Evolutionary conservation across 2,329 filamentous ascomycete species (phyloP), one percentile per base, ranked within the genome.

Genomic region (Epichloe elymi): DNA sequence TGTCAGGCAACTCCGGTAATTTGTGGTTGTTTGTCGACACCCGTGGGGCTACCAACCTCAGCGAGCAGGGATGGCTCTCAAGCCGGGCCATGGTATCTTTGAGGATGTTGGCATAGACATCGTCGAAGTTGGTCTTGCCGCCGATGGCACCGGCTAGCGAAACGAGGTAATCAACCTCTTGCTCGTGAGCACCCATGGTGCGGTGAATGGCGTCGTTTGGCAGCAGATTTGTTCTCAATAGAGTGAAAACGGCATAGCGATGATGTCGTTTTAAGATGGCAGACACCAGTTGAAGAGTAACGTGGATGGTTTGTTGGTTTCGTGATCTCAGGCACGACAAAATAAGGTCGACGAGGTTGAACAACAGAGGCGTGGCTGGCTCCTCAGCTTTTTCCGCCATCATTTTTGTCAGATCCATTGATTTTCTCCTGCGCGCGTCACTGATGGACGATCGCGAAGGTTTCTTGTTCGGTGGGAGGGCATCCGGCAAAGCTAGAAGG

Each of bases 261-360:
- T 95, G 90, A 65, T 97, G 91, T 57, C 88, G 82, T 63, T 85
- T 84, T 52, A 97, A 73, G 56, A 98, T 87, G 11, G 88, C 83
- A 3, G 88, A 91, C 15, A 95, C 78, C 6, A 98, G 75, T 58
- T 91, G 89, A 44, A 98, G 73, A 0, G 91, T 95, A 11, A 94
- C 88, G 56, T 88, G 82, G 15, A 95, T 85, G 1, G 93, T 97
- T 63, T 96, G 90, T 49, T 86, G 79, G 60, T 93, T 96, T 43
- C 78, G 76, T 0, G 93, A 97, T 52, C 82, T 78, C 26, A 96
- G 73, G 60, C 90, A 95, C 37, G 89, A 86, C 3, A 94, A 74
- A 33, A 95, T 84, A 12, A 98, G 76, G 67, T 98, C 93, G 23
- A 94, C 87, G 10, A 98, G 72, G 62, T 94, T 97, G 72, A 96